Evolutionary conservation across 805 yeast genomes (phyloP), one percentile per base, ranked within the genome.

Genomic region (Metschnikowia cerradonensis): DNA sequence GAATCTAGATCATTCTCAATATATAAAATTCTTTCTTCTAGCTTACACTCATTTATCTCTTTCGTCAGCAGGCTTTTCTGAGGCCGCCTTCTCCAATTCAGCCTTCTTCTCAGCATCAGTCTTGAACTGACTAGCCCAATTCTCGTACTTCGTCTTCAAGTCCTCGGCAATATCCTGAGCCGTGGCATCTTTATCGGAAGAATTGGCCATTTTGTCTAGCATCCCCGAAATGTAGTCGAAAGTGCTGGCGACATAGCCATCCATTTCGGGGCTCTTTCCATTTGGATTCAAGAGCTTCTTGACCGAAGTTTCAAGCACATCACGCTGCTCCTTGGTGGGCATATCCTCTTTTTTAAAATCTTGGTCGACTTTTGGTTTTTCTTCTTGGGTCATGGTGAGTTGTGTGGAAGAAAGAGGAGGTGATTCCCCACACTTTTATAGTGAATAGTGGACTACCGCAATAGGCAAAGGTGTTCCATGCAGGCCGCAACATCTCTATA

Each of bases 151-250:
- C 3, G 35, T 34, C 35, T 58, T 61, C 51, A 71, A 59, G 52
- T 72, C 76, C 4, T 66, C 58, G 1, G 74, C 71, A 20, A 73
- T 66, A 38, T 68, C 72, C 31, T 65, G 52, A 4, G 73, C 65
- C 1, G 74, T 62, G 14, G 60, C 61, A 20, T 71, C 70, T 38
- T 59, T 67, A 51, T 72, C 70, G n/a, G 57, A 57, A 3, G 72
- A 52, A 2, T 58, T 60, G n/a, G 64, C 53, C 68, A 71, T 66
- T 48, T 66, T 67, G 35, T 59, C 38, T 41, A 65, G 56, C 17
- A 61, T 62, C 2, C 54, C 52, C 50, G 51, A 59, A 26, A 72
- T 56, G 51, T 71, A 70, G 22, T 54, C 50, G 48, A 66, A 63
- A 2, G 70, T 55, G 35, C 54, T 55, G 37, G 62, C 56, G 45